These are phyloP conservation scores for Bremia lactucae DNA, from an alignment of 352 stramenopile genomes.

Conservation along the genomic window DNA sequence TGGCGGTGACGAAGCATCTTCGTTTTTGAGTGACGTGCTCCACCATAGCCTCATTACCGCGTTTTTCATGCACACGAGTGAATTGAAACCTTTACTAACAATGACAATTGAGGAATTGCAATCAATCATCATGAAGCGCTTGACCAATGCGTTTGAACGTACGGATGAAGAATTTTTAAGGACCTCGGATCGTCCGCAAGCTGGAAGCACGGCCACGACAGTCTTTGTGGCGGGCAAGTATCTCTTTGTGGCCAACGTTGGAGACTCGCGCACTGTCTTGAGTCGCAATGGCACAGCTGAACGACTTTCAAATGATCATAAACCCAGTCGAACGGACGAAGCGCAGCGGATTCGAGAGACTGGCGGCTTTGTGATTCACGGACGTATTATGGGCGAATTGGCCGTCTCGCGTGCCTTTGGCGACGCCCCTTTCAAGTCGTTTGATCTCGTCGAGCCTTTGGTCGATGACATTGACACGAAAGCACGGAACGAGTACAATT, in stretches of 20 bases:
- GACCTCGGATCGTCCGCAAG: slow-evolving; percentile 51
- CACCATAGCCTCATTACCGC: slow-evolving; percentile 57
- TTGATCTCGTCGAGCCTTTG: slow-evolving; percentile 47
- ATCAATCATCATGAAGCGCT: slow-evolving; percentile 38
- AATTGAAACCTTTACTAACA: slow-evolving; percentile 24
- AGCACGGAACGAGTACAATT: slow-evolving; percentile 59
- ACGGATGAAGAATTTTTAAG: slow-evolving; percentile 68
- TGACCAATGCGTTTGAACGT: slow-evolving; percentile 48
- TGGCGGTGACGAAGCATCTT: slow-evolving; percentile 88
- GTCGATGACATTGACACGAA: slow-evolving; percentile 30
- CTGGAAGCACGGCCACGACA: slow-evolving; percentile 91
- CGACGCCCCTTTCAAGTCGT: slow-evolving; percentile 95
- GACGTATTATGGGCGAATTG: slow-evolving; percentile 90
- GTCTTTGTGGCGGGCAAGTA: slow-evolving; percentile 88
- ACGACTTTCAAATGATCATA: slow-evolving; percentile 94
- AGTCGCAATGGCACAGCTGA: slow-evolving; percentile 80
- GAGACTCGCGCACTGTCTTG: slow-evolving; percentile 91
- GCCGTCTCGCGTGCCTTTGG: slow-evolving; percentile 75
- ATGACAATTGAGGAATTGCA: slow-evolving; percentile 31
- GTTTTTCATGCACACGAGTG: slow-evolving; percentile 43
- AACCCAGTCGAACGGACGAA: slow-evolving; percentile 89
- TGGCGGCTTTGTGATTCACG: slow-evolving; percentile 83
- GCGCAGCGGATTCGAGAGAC: slow-evolving; percentile 91
- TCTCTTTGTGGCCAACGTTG: slow-evolving; percentile 94
- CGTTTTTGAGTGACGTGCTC: slow-evolving; percentile 75